These are phyloP conservation scores for Cystobasidium tubakii DNA, from an alignment of 768 basidiomycete genomes.

Conservation along the genomic window DNA sequence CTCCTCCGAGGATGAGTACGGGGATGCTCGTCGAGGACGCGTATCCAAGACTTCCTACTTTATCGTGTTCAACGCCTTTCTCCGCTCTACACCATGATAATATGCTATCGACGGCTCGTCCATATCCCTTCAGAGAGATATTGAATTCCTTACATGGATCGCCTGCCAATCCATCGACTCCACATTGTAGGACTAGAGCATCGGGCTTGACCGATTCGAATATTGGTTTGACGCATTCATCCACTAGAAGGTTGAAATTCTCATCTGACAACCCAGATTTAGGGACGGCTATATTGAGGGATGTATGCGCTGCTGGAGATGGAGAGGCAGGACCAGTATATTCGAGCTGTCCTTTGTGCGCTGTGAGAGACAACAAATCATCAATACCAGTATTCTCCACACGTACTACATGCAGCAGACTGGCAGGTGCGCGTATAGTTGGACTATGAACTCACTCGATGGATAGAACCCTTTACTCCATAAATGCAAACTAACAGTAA, in stretches of 20 bases:
- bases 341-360: slow-evolving; percentile 38
- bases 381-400: background rate
- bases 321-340: slow-evolving; percentile 46
- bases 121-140: slow-evolving; percentile 54
- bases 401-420: no score
- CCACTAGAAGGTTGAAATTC: slow-evolving; percentile 65
- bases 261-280: slow-evolving; percentile 60
- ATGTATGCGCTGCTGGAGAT: slow-evolving; percentile 58
- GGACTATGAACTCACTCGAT: slow-evolving; percentile 54
- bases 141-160: slow-evolving; percentile 69
- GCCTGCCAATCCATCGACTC: slow-evolving; percentile 76
- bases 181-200: slow-evolving; percentile 75
- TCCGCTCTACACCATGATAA: slow-evolving; percentile 55
- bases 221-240: slow-evolving; percentile 58
- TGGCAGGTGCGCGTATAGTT: no score
- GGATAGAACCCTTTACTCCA: slow-evolving; percentile 79
- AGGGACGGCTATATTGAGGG: slow-evolving; percentile 70
- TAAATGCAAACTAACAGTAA: slow-evolving; percentile 79
- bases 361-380: background rate
- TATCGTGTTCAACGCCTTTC: background rate
- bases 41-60: slow-evolving; percentile 28
- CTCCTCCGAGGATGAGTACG: slow-evolving; percentile 51
- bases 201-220: slow-evolving; percentile 65
- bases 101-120: slow-evolving; percentile 59
- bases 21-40: background rate